Evolutionary conservation across 306 rosid species (phyloP), one percentile per base, ranked within the genome.

Genomic region (Trifolium fragiferum): DNA sequence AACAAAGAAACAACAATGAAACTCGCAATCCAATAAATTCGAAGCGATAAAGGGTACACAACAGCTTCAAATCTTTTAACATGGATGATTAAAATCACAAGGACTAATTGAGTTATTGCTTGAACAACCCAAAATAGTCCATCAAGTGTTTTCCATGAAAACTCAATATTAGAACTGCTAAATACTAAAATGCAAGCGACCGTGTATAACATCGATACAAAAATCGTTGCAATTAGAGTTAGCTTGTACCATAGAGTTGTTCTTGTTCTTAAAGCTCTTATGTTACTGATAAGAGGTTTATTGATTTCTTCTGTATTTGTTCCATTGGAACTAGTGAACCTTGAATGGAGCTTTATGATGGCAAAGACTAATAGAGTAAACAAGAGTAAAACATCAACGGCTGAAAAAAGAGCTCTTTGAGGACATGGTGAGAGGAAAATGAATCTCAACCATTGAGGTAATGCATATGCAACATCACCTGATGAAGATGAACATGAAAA

Each of bases 381-480:
- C 70, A 91, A 12, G 75, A 93, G 86, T 6, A 91, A 30, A 25
- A 79, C 19, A 55, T 88, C 84, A 55, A 91, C 49, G 8, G 80
- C 70, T 40, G 97, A 87, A 2, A 84, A 62, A 16, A 93, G 73
- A 76, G 88, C 90, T 81, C 98, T 85, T 68, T 93, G 98, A 19
- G 96, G 91, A 64, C 98, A 93, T 25, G 98, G 97, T 5, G 94
- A 85, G 63, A 93, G 92, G 67, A 89, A 84, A 68, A 88, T 18
- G 80, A 91, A 91, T 81, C 87, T 74, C 32, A 93, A 82, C 96
- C 94, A 88, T 51, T 83, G 91, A 38, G 84, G 49, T 8, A 80
- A 3, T 41, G 76, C 41, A 59, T 59, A 59, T 74, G 90, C 23
- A 7, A 10, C 41, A 19, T 77, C 86, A 59, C 58, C 79, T 1